phyloP scores from a whole-genome alignment of 208 protist species.

The Sergeia podlipaevii region DNA sequence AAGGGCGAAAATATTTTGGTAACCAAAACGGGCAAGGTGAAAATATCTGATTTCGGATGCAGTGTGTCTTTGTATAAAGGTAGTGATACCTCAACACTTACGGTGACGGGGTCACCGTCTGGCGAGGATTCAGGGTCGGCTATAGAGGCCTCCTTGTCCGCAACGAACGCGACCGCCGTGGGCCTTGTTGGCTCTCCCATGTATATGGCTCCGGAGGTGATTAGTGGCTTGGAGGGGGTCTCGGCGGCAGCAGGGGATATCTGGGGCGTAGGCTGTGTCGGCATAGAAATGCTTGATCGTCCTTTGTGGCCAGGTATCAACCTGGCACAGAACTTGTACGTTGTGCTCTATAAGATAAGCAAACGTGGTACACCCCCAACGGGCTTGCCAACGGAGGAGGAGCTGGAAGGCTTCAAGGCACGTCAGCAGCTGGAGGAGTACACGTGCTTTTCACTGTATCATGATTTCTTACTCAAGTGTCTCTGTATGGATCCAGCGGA shows the following conservation, averaged over 20 bases:
- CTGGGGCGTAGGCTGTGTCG: constrained; percentile 76
- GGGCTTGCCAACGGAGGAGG: constrained; percentile 40
- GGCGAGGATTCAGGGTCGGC: not conserved
- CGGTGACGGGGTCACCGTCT: not conserved
- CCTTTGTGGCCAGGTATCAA: constrained; percentile 25
- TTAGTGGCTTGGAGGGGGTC: constrained; percentile 21
- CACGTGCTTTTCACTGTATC: constrained; percentile 34
- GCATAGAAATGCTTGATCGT: constrained; percentile 77
- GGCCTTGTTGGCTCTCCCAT: constrained; percentile 54
- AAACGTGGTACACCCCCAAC: constrained; percentile 33
- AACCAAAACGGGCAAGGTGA: constrained; percentile 61
- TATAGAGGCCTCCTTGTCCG: not conserved
- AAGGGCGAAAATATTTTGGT: constrained; percentile 83
- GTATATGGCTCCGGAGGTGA: constrained; percentile 83
- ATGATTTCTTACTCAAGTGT: constrained; percentile 49
- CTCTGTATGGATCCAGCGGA: constrained; percentile 35
- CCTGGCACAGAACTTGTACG: constrained; percentile 27
- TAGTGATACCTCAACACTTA: constrained; percentile 16
- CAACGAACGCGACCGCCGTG: constrained; percentile 5
- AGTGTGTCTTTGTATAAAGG: constrained; percentile 26
- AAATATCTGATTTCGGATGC: constrained; percentile 80
- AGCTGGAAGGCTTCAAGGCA: constrained; percentile 22
- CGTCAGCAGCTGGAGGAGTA: constrained; percentile 18
- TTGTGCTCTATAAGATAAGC: constrained; percentile 50
- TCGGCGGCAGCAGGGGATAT: constrained; percentile 43